Conservation (phyloP, 768 basidiomycete genomes). For the Amanita polypyramis region DNA sequence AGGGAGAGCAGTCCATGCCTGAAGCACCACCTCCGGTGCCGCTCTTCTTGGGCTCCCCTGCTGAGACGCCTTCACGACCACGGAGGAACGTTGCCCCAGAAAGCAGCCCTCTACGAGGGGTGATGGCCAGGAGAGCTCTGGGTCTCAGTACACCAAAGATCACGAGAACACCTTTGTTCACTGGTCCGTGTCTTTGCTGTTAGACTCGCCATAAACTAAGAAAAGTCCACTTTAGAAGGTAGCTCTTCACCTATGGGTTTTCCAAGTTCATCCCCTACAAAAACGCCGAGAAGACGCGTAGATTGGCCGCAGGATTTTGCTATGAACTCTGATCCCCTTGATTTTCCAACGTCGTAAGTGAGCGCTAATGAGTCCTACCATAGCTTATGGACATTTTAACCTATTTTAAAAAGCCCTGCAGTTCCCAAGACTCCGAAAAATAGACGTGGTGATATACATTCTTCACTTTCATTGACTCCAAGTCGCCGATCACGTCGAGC, state of each 20-base stretch:
- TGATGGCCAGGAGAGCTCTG: conserved; percentile 41
- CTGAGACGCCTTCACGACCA: conserved; percentile 38
- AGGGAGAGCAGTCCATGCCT: conserved; percentile 26
- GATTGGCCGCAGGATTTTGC: conserved; percentile 25
- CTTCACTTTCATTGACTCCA: conserved; percentile 55
- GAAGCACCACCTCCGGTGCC: conserved; percentile 31
- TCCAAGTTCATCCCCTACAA: conserved; percentile 52
- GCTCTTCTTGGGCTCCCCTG: conserved; percentile 43
- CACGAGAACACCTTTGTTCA: conserved; percentile 33
- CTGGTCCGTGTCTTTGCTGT: conserved; percentile 25
- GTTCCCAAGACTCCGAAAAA: conserved; percentile 53
- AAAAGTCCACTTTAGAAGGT: conserved; percentile 25
- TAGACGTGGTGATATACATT: conserved; percentile 86
- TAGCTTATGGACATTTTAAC: neutral
- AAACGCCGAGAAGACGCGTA: conserved; percentile 30
- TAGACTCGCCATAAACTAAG: neutral
- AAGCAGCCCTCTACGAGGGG: conserved; percentile 36
- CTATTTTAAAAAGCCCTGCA: conserved; percentile 35
- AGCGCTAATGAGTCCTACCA: neutral
- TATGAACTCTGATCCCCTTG: conserved; percentile 54
- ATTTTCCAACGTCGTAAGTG: conserved; percentile 53
- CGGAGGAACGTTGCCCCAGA: conserved; percentile 25
- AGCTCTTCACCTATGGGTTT: conserved; percentile 57
- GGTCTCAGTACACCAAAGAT: conserved; percentile 47
- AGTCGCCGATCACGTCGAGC: conserved; percentile 30